A percentile compares a stretch with the other conserved stretches of the same genome.
Conservation (phyloP, 2,329 filamentous ascomycete genomes). For the Sporothrix luriei region DNA sequence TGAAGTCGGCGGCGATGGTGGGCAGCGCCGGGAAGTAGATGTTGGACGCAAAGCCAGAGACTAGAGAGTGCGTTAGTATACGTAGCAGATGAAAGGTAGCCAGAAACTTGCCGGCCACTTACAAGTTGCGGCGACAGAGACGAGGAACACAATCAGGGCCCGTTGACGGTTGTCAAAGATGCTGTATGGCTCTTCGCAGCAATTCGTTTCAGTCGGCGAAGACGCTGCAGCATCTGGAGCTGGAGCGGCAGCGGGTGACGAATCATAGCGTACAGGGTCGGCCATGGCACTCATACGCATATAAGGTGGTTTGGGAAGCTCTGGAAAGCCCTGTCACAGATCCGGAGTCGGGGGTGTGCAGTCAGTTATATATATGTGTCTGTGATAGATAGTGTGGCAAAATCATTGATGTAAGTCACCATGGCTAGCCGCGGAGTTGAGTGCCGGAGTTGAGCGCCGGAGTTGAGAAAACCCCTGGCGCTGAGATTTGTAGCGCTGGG, state of each 20-base stretch:
- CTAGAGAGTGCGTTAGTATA: conserved; percentile 31
- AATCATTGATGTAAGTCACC: not conserved
- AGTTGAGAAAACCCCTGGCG: not conserved
- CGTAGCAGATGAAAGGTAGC: not conserved
- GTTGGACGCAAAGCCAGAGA: conserved; percentile 62
- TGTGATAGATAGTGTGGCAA: conserved; percentile 21
- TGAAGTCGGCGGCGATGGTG: conserved; percentile 45
- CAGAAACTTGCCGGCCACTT: conserved; percentile 33
- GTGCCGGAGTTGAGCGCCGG: conserved; percentile 24
- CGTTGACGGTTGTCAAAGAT: conserved; percentile 56
- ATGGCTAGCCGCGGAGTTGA: conserved; percentile 5
- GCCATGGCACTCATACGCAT: not conserved
- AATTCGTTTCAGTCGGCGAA: not conserved
- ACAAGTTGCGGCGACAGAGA: conserved; percentile 57
- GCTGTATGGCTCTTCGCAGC: conserved; percentile 45
- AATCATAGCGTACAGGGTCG: conserved; percentile 7
- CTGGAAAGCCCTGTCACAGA: not conserved
- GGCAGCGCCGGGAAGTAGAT: conserved; percentile 56
- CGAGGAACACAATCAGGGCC: conserved; percentile 50
- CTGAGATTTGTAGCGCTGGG: not conserved
- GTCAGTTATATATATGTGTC: conserved; percentile 23
- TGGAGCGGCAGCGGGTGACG: not conserved
- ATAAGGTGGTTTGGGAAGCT: not conserved
- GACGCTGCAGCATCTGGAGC: not conserved
- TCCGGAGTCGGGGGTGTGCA: not conserved